Evolutionary conservation across 305 asterid genomes (phyloP), one percentile per base, ranked within the genome.

Genomic region (Fraxinus paxiana): DNA sequence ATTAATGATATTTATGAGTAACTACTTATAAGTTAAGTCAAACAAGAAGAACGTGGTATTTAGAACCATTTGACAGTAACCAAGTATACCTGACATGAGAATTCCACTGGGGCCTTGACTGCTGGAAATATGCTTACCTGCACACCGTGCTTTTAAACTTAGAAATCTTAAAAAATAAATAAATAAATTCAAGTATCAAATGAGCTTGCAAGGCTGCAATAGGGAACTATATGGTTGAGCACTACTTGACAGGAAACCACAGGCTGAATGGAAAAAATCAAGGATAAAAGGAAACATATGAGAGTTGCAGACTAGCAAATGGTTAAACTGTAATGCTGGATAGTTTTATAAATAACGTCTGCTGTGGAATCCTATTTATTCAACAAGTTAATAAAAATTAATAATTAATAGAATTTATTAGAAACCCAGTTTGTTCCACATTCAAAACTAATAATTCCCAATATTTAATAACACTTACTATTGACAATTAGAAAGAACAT

Each of bases 91-190:
- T 92, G 97, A 79, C 92, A 83, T 70, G 98, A 92, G 81, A 88
- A 88, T 82, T 96, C 99, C 81, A 91, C 94, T 20, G 95, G 93
- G 67, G 97, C 99, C 88, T 92, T 94, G 37, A 93, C 97, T 79
- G 97, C 83, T 26, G 99, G 99, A 88, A 94, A 94, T 81, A 92
- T 86, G 88, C 87, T 94, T 81, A 96, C 90, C 99, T 96, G 90
- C 89, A 90, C 63, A 71, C 8, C 65, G 56, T 31, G 74, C 59
- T 78, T 61, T 56, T 37, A 30, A 75, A 20, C 51, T 76, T 85
- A 71, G 83, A 81, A n/a, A 79, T 74, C 78, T 10, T 10, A 41
- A 41, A 10, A 2, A 67, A 17, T 6, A 17, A 59, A 79, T 59
- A 76, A 33, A 61, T 3, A 61, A 77, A 3, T 37, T 76, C 73